Evolutionary conservation across 192 early-diverging fungal species (phyloP).

Genomic region (Obelidium mucronatum): DNA sequence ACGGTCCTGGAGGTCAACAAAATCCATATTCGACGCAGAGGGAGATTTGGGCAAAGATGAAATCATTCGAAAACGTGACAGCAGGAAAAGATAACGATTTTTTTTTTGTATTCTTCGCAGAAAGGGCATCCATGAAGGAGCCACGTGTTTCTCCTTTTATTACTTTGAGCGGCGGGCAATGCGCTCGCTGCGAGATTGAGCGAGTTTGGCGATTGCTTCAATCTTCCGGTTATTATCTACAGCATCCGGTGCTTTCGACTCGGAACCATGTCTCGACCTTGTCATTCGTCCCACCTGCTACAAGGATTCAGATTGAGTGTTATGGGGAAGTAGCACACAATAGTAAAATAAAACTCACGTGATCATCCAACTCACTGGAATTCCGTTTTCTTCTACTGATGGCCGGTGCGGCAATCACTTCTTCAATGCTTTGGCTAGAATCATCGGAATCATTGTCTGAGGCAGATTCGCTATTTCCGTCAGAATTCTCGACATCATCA

Average conservation of each 20-base stretch:
- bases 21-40: not conserved
- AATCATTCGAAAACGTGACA: not conserved
- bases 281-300: too few species aligned
- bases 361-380: too few species aligned
- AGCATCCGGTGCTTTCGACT: too few species aligned
- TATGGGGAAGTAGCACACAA: too few species aligned
- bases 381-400: not conserved
- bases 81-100: not conserved
- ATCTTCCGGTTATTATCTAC: too few species aligned
- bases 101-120: not conserved
- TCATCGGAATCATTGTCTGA: conserved; percentile 3
- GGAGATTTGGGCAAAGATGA: not conserved
- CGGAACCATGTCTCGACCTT: too few species aligned
- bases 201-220: too few species aligned
- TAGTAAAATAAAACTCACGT: too few species aligned
- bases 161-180: not conserved
- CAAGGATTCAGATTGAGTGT: too few species aligned
- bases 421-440: not conserved
- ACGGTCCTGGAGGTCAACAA: conserved; percentile 49
- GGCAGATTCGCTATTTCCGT: not conserved
- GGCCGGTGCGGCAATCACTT: too few species aligned
- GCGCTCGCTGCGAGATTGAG: not conserved
- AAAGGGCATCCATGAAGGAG: not conserved
- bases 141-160: not conserved
- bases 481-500: not conserved